Base-by-base conservation (phyloP, 768 basidiomycete genomes). In the Psilocybe sp. region DNA sequence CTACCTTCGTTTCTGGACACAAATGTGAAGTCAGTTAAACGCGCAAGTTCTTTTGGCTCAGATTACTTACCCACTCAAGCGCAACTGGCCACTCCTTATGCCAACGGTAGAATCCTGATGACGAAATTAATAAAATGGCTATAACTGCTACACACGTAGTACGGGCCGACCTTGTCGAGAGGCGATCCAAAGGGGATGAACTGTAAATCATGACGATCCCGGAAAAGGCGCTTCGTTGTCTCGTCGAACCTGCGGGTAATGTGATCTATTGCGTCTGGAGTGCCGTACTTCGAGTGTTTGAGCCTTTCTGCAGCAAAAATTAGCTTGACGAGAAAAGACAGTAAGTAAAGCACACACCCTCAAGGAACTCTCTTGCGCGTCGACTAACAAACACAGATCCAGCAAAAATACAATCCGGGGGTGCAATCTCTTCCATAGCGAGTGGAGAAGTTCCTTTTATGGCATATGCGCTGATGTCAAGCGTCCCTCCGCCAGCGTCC, bases 311-410 rank as follows among this genome's bases (percentile, higher is more conserved):
- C 19, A 20, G 3, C 11, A 28, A 36, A 18, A 44, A n/a, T 35
- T n/a, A 47, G 19, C 43, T 38, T 19, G 18, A 12, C 49, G 13
- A 18, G 14, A 49, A 2, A 35, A 15, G 40, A 52, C 37, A 10
- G 5, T 40, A 14, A 23, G 15, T 23, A 36, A 36, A 37, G 20
- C 5, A 58, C 67, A 15, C 51, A 85, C 88, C 84, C 69, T 83
- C 83, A 16, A 91, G 68, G 57, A 89, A 89, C 42, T 79, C 80
- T 56, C 87, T 70, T 11, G 88, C 87, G 38, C 88, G 70, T 46
- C 87, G 75, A 61, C 86, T 88, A 23, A 90, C 88, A 61, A 91
- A 91, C 12, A 91, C 85, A 4, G 88, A 89, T 19, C 88, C 88
- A 40, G 87, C 86, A 64, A 91, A 91, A 36, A 89, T 79, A 65